phyloP scores from a whole-genome alignment of 768 basidiomycete species.

The Boletus vermiculosoides region DNA sequence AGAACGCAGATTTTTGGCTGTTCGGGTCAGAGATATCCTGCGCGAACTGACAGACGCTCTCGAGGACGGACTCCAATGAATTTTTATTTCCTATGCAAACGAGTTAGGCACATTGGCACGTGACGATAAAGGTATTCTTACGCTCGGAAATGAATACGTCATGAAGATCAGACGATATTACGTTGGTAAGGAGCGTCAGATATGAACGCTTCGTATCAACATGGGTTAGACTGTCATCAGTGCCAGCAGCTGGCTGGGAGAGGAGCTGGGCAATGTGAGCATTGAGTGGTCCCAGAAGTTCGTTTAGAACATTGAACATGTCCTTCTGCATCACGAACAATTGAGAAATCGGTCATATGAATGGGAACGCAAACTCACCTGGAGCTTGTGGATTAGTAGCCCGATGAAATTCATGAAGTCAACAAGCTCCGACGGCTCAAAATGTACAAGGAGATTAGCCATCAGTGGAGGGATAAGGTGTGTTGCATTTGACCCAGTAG shows the following conservation, averaged over 20 bases:
- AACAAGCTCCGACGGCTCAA: slow-evolving; percentile 87
- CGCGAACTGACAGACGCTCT: slow-evolving; percentile 68
- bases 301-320: slow-evolving; percentile 85
- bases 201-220: slow-evolving; percentile 87
- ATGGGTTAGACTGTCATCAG: slow-evolving; percentile 81
- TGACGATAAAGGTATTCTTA: slow-evolving; percentile 39
- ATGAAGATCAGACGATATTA: slow-evolving; percentile 80
- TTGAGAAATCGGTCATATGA: not conserved
- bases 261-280: slow-evolving; percentile 77
- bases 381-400: slow-evolving; percentile 85
- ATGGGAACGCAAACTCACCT: slow-evolving; percentile 46
- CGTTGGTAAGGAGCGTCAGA: slow-evolving; percentile 73
- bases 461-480: slow-evolving; percentile 88
- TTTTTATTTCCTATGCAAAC: slow-evolving; percentile 54
- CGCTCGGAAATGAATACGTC: slow-evolving; percentile 85
- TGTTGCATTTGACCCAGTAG: slow-evolving; percentile 82
- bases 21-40: slow-evolving; percentile 73
- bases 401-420: slow-evolving; percentile 97
- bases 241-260: slow-evolving; percentile 78
- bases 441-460: slow-evolving; percentile 85
- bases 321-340: slow-evolving; percentile 52
- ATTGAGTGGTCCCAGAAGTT: slow-evolving; percentile 84
- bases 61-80: slow-evolving; percentile 70
- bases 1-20: slow-evolving; percentile 77
- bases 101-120: not conserved